Base-by-base conservation (phyloP, 1,284 basidiomycete genomes). In the Bjerkandera adusta region DNA sequence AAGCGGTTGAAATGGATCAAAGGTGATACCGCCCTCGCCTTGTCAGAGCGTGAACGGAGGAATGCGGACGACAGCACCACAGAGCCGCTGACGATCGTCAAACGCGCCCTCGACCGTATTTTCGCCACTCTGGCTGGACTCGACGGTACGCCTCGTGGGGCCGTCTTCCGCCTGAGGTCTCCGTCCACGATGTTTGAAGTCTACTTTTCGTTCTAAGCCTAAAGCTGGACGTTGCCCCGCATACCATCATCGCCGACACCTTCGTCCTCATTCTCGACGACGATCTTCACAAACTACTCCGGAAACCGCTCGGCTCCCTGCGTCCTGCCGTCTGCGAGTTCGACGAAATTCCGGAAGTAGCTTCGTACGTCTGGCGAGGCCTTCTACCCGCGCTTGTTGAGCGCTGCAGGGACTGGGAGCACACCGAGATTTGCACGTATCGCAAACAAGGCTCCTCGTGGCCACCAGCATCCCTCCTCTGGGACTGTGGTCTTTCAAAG, bases 381-480 rank as follows among this genome's bases (percentile, higher is more conserved):
- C 59, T 79, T 8, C 55, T 81, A 0, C 76, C 76, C 5, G 62
- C 65, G 3, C 52, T 76, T 16, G 69, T 67, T 2, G 79, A 82
- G 52, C 72, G 79, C 13, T 79, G 76, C 48, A 68, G 80, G 15
- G 66, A 62, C 0, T 82, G 80, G 79, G 53, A 55, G 10, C 79
- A 82, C 55, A 58, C 53, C 7, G n/a, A 56, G 10, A 60, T 59
- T 24, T 82, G 80, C 62, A 71, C 72, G 55, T 80, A 80, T 57
- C 49, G 50, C 2, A 64, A 64, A 2, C 33, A 3, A 57, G 68
- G n/a, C 69, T 72, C 0, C 51, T 67, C 3, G 56, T 59, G n/a
- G 44, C 57, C 1, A 63, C 7, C 68, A 24, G 48, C 59, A 20
- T 61, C 57, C 25, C 70, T 74, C 0, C 61, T 78, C 11, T 81